Evolutionary conservation across 176 grass and related monocot genomes (phyloP), one percentile per base, ranked within the genome.

Genomic region (Bolboschoenus planiculmis): DNA sequence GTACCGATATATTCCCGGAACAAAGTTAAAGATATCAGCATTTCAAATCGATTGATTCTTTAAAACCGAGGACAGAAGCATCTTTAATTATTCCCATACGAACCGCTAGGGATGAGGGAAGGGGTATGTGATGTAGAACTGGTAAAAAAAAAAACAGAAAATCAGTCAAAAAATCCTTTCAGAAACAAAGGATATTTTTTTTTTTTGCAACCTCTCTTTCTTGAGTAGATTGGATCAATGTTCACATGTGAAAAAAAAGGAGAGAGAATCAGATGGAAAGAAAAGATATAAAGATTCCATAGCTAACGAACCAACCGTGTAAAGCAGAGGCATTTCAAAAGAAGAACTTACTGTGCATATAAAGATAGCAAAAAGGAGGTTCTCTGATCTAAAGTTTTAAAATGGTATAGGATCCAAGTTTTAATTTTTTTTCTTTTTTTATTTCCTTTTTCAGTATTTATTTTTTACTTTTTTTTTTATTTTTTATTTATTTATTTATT

Each of bases 361-460:
- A 75, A 40, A 50, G 21, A 48, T 74, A 47, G 70, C 37, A 74
- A 75, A 75, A 75, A 15, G 40, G 29, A 75, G 11, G 71, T 75
- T 75, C 18, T 76, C 13, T 50, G 14, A 43, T 51, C 26, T 9
- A 48, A 76, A 76, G 5, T 31, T 76, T 53, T 75, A 0, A 27
- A 68, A 68, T 33, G 15, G 6, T 39, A 18, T 15, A 66, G 63
- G n/a, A 37, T 18, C 6, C 1, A 36, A 36, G 15, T 66, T 66
- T 8, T 36, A 2, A 9, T 36, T 66, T 0, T 37, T 20, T 36
- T 36, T 37, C 36, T 20, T 37, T 37, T 68, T 68, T 0, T 7
- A n/a, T n/a, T n/a, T n/a, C n/a, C n/a, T n/a, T n/a, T n/a, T n/a
- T n/a, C n/a, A n/a, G n/a, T n/a, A n/a, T n/a, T n/a, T n/a, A n/a